Conservation (phyloP, 2,329 filamentous ascomycete species). For the Alternaria solani region DNA sequence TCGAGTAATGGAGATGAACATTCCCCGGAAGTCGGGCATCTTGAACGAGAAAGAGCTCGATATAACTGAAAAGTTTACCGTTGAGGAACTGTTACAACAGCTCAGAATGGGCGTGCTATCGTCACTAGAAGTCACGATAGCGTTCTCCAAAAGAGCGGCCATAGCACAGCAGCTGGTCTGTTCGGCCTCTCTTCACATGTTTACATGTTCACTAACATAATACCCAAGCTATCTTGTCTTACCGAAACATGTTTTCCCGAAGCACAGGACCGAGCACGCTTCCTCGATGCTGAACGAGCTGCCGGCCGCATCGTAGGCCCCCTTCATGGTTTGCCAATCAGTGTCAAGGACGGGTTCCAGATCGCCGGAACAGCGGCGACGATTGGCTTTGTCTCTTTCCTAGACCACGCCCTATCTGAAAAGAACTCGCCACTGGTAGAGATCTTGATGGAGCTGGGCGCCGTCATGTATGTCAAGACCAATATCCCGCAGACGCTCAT, state of each 20-base stretch:
- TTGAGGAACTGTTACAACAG: constrained; percentile 47
- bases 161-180: constrained; percentile 62
- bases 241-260: constrained; percentile 63
- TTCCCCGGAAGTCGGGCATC: constrained; percentile 63
- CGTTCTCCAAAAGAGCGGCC: constrained; percentile 61
- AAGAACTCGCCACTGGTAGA: constrained; percentile 63
- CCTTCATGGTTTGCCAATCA: constrained; percentile 69
- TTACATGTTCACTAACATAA: background rate
- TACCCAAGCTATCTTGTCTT: constrained; percentile 62
- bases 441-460: constrained; percentile 66
- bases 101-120: constrained; percentile 53
- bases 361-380: constrained; percentile 61
- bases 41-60: constrained; percentile 60
- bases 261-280: constrained; percentile 58
- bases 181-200: background rate
- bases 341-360: constrained; percentile 74
- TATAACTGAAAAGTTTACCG: constrained; percentile 52
- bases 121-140: constrained; percentile 57
- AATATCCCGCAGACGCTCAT: constrained; percentile 72
- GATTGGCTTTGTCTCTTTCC: constrained; percentile 67
- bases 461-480: constrained; percentile 72
- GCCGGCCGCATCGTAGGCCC: constrained; percentile 61
- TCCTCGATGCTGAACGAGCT: constrained; percentile 59
- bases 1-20: constrained; percentile 46
- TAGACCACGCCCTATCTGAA: constrained; percentile 59